Percentiles rank a stretch among this genome's conserved stretches.
phyloP scores from a whole-genome alignment of 352 stramenopile genomes.

The Pilasporangium apinafurcum region DNA sequence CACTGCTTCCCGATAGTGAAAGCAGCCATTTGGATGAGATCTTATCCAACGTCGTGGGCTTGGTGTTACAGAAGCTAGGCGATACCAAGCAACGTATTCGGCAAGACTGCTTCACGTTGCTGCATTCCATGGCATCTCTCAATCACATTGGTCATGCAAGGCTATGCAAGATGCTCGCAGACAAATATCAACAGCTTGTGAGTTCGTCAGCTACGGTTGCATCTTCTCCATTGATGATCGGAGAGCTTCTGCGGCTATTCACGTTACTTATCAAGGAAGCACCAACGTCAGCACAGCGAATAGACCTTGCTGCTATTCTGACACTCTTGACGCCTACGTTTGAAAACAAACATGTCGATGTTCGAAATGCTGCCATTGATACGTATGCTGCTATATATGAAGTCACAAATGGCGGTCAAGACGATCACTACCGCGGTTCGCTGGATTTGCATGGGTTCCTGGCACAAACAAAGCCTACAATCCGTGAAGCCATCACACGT shows the following conservation, averaged over 20 bases:
- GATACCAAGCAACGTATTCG: conserved; percentile 74
- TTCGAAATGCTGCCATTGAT: conserved; percentile 60
- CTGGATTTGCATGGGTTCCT: conserved; percentile 67
- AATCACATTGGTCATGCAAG: conserved; percentile 49
- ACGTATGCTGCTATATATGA: conserved; percentile 73
- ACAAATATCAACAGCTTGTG: conserved; percentile 43
- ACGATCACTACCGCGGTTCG: conserved; percentile 13
- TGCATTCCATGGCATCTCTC: conserved; percentile 55
- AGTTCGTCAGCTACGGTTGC: conserved; percentile 19
- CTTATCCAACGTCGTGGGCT: conserved; percentile 42
- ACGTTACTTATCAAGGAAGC: conserved; percentile 48
- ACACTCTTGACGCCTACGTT: conserved; percentile 40
- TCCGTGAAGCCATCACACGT: conserved; percentile 63
- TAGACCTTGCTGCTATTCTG: conserved; percentile 38
- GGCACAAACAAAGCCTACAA: conserved; percentile 52
- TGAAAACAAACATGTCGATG: conserved; percentile 82
- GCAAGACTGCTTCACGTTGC: conserved; percentile 60
- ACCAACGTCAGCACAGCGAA: too few relatives aligned
- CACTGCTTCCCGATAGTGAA: conserved; percentile 30
- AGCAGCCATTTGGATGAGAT: conserved; percentile 56
- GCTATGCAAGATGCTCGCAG: conserved; percentile 57
- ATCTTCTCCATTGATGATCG: conserved; percentile 41
- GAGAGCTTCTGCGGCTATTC: conserved; percentile 62
- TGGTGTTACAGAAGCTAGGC: conserved; percentile 68
- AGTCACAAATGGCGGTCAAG: conserved; percentile 39